phyloP scores from a whole-genome alignment of 768 basidiomycete genomes.

The Leccinellum albellum region DNA sequence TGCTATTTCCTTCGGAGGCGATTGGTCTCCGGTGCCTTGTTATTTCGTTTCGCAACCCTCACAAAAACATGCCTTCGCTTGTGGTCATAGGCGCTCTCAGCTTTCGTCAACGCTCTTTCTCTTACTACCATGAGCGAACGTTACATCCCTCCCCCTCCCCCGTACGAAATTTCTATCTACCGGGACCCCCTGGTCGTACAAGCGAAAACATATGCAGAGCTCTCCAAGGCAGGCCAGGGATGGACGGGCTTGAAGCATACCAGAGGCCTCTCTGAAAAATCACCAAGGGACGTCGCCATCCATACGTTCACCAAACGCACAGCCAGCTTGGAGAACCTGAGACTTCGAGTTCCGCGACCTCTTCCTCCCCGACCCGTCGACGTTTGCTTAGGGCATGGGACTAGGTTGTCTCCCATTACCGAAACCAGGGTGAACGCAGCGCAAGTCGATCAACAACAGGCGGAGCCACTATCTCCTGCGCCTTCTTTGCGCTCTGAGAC shows the following conservation, averaged over 20 bases:
- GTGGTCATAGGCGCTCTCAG: slow-evolving; percentile 8
- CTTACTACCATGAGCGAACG: slow-evolving; percentile 19
- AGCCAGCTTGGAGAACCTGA: not conserved
- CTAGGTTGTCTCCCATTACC: not conserved
- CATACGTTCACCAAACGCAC: slow-evolving; percentile 6
- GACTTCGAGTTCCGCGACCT: slow-evolving; percentile 17
- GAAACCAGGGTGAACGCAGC: slow-evolving; percentile 5
- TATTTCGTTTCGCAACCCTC: not conserved
- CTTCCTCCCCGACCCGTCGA: slow-evolving; percentile 24
- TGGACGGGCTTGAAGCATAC: slow-evolving; percentile 13
- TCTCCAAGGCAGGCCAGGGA: slow-evolving; percentile 5
- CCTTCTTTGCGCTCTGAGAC: slow-evolving; percentile 34
- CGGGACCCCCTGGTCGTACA: slow-evolving; percentile 29
- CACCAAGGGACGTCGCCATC: not conserved
- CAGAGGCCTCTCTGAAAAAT: slow-evolving; percentile 5
- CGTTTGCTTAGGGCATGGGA: not conserved
- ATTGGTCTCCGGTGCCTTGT: not conserved
- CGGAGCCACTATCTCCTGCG: slow-evolving; percentile 16
- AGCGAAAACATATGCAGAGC: slow-evolving; percentile 42
- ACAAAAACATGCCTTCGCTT: slow-evolving; percentile 11
- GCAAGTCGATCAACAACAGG: not conserved
- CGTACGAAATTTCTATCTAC: slow-evolving; percentile 39
- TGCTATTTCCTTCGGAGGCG: not conserved
- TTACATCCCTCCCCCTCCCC: slow-evolving; percentile 36
- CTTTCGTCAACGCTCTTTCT: not conserved